phyloP scores from a whole-genome alignment of 2,329 filamentous ascomycete species.

The Xylariaceae sp. region DNA sequence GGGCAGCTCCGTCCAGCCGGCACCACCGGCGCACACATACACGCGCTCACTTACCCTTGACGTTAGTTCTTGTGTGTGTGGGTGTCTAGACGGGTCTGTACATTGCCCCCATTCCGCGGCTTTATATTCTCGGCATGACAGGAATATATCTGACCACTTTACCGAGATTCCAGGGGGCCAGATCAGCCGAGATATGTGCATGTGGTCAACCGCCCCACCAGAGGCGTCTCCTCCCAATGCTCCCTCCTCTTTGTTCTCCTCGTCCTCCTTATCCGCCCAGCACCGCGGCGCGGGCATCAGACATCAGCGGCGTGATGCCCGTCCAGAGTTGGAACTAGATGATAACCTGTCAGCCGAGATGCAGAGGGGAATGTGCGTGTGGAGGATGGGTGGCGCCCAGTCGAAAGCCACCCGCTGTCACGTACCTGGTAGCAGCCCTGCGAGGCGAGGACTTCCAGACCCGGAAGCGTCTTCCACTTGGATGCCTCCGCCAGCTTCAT shows the following conservation, averaged over 20 bases:
- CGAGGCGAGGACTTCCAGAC: constrained; percentile 79
- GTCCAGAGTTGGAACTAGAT: constrained; percentile 75
- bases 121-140: too few species aligned
- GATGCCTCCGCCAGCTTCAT: constrained; percentile 75
- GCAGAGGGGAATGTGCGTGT: neutral
- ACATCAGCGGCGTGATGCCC: constrained; percentile 66
- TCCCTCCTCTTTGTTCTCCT: neutral
- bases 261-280: constrained; percentile 29
- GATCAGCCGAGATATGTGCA: too few species aligned
- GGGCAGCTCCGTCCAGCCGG: too few species aligned
- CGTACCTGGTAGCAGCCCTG: constrained; percentile 83
- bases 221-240: too few species aligned
- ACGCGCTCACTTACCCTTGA: too few species aligned
- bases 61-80: too few species aligned
- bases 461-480: constrained; percentile 78
- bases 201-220: too few species aligned
- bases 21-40: too few species aligned
- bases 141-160: too few species aligned
- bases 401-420: constrained; percentile 9
- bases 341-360: neutral
- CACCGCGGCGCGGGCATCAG: constrained; percentile 57
- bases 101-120: too few species aligned
- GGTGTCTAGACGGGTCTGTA: too few species aligned
- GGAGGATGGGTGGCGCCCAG: neutral
- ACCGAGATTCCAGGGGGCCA: too few species aligned